phyloP scores from a whole-genome alignment of 2,329 filamentous ascomycete genomes.

The Orbilia ellipsospora region DNA sequence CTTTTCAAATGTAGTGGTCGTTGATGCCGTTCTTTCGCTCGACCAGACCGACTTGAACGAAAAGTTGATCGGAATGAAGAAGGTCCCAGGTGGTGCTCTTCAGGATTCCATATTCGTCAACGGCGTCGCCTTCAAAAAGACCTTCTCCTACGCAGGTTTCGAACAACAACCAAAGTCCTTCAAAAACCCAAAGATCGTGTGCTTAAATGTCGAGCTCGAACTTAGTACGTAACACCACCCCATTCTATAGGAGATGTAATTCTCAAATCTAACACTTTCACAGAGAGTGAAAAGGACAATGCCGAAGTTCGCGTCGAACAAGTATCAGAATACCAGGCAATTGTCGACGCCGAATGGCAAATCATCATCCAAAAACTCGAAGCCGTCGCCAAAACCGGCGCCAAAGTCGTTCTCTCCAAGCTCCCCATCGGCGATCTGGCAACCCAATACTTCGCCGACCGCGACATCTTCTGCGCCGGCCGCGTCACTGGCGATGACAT shows the following conservation, averaged over 20 bases:
- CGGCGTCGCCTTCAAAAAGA: slow-evolving; percentile 99
- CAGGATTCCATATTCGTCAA: slow-evolving; percentile 97
- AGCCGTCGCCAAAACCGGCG: slow-evolving; percentile 89
- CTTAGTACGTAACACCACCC: slow-evolving; percentile 67
- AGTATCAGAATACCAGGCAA: slow-evolving; percentile 97
- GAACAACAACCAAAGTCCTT: slow-evolving; percentile 99
- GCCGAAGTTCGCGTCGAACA: slow-evolving; percentile 98
- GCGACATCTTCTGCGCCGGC: slow-evolving; percentile 97
- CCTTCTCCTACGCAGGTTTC: slow-evolving; percentile 98
- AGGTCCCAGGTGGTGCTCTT: slow-evolving; percentile 93
- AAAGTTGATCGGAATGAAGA: slow-evolving; percentile 97
- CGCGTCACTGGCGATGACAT: slow-evolving; percentile 91
- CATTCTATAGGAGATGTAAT: not conserved
- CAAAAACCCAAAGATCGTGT: slow-evolving; percentile 93
- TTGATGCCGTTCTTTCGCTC: slow-evolving; percentile 92
- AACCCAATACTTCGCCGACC: slow-evolving; percentile 97
- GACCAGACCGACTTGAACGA: slow-evolving; percentile 98
- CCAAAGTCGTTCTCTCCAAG: slow-evolving; percentile 97
- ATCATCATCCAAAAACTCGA: slow-evolving; percentile 99
- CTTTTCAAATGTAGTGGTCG: slow-evolving; percentile 76
- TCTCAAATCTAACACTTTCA: slow-evolving; percentile 33
- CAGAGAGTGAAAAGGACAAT: slow-evolving; percentile 95
- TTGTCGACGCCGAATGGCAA: slow-evolving; percentile 99
- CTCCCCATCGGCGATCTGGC: slow-evolving; percentile 96
- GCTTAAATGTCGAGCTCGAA: slow-evolving; percentile 96